phyloP scores from a whole-genome alignment of 192 early-diverging fungal species.

The Piromyces finnis region DNA sequence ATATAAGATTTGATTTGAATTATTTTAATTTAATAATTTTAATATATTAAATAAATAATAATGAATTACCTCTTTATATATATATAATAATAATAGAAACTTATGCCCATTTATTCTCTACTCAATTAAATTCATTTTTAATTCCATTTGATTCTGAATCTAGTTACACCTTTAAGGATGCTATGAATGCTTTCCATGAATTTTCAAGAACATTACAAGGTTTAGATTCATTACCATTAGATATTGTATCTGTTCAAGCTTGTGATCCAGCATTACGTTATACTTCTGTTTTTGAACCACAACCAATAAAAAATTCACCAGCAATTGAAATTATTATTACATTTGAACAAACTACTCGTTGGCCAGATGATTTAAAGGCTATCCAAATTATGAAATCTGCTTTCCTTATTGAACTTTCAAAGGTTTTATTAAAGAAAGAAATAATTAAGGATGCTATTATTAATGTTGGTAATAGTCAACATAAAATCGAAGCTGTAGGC shows the following conservation, averaged over 20 bases:
- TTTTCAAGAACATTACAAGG: conserved; percentile 38
- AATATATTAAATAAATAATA: too few species aligned
- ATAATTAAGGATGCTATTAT: conserved; percentile 26
- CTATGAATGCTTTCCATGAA: conserved; percentile 42
- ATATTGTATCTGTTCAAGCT: conserved; percentile 36
- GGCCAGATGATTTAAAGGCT: conserved; percentile 76
- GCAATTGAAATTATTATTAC: conserved; percentile 58
- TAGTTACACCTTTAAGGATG: conserved; percentile 36
- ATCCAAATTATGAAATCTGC: conserved; percentile 82
- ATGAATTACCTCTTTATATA: too few species aligned
- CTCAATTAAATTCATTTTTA: conserved; percentile 43
- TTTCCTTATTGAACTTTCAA: conserved; percentile 60
- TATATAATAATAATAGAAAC: not conserved
- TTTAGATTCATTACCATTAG: conserved; percentile 47
- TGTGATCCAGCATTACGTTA: conserved; percentile 44
- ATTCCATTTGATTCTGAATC: conserved; percentile 16
- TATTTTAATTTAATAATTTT: too few species aligned
- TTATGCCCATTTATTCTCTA: conserved; percentile 37
- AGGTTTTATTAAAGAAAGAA: conserved; percentile 19
- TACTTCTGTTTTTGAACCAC: conserved; percentile 56
- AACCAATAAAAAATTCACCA: conserved; percentile 17
- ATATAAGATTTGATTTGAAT: too few species aligned
- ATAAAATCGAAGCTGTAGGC: conserved; percentile 9
- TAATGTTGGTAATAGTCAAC: conserved; percentile 4
- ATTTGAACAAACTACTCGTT: conserved; percentile 64